phyloP scores from a whole-genome alignment of 768 basidiomycete genomes.

The Lactarius sanguifluus region DNA sequence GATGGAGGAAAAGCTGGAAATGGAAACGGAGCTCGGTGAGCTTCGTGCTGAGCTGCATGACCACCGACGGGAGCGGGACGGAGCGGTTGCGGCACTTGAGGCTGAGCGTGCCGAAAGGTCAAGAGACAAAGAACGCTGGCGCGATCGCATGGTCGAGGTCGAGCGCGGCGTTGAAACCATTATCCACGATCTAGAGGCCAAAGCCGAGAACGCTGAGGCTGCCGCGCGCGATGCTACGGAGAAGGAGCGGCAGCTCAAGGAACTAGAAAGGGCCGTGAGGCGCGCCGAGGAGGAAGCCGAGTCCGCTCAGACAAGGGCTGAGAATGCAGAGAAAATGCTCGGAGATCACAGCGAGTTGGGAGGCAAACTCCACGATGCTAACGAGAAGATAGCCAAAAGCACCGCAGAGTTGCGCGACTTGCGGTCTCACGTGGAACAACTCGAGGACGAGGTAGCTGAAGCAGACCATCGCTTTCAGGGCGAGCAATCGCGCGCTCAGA shows the following conservation, averaged over 20 bases:
- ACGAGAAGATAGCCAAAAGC: slow-evolving; percentile 55
- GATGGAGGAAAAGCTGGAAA: slow-evolving; percentile 67
- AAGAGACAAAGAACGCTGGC: slow-evolving; percentile 69
- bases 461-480: slow-evolving; percentile 54
- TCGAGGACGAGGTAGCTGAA: slow-evolving; percentile 59
- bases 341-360: slow-evolving; percentile 69
- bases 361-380: slow-evolving; percentile 62
- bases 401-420: slow-evolving; percentile 61
- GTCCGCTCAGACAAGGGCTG: slow-evolving; percentile 55
- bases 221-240: slow-evolving; percentile 43
- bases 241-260: slow-evolving; percentile 42
- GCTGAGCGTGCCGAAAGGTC: slow-evolving; percentile 58
- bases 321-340: slow-evolving; percentile 62
- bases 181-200: slow-evolving; percentile 61
- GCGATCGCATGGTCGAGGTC: slow-evolving; percentile 67
- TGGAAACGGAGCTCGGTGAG: slow-evolving; percentile 41
- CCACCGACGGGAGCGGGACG: slow-evolving; percentile 38
- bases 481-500: slow-evolving; percentile 45
- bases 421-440: slow-evolving; percentile 55
- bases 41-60: slow-evolving; percentile 41
- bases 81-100: slow-evolving; percentile 47
- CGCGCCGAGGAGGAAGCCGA: slow-evolving; percentile 54
- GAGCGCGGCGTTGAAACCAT: slow-evolving; percentile 68
- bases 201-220: slow-evolving; percentile 52
- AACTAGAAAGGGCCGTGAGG: slow-evolving; percentile 47